A percentile compares a stretch with the other conserved stretches of the same genome.
Conservation (phyloP, 257 asterid species). For the Eustoma russellianum region DNA sequence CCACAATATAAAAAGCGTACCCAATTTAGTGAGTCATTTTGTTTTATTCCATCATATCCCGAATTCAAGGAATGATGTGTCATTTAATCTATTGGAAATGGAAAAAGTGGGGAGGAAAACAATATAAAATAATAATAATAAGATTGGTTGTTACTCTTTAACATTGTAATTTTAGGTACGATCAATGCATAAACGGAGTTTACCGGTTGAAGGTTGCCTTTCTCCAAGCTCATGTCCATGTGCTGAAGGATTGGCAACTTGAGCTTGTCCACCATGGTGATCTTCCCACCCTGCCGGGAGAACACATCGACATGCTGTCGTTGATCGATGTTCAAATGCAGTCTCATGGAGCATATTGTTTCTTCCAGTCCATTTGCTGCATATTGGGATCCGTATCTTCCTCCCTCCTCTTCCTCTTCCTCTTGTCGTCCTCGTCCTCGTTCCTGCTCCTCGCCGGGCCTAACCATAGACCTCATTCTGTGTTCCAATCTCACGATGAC, state of each 20-base stretch:
- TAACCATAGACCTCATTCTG: conserved; percentile 28
- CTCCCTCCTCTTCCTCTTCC: conserved; percentile 8
- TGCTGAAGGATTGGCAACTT: conserved; percentile 50
- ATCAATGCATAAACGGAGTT: not conserved
- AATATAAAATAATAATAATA: too few species aligned
- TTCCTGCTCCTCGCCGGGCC: conserved; percentile 29
- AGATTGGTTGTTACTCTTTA: not conserved
- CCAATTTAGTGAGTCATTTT: too few species aligned
- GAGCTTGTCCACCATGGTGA: conserved; percentile 35
- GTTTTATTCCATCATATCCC: too few species aligned
- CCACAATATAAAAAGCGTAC: too few species aligned
- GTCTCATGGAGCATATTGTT: conserved; percentile 38
- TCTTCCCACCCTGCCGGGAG: conserved; percentile 54
- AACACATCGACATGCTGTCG: conserved; percentile 38
- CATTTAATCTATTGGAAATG: too few species aligned
- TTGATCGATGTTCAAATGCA: conserved; percentile 34
- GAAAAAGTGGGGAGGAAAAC: too few species aligned
- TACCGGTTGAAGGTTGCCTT: conserved; percentile 51
- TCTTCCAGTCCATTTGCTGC: conserved; percentile 39
- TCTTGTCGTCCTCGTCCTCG: conserved; percentile 8
- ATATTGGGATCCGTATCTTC: not conserved
- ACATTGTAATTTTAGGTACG: not conserved
- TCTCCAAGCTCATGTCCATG: conserved; percentile 71
- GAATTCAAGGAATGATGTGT: too few species aligned
- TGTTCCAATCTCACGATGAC: conserved; percentile 35